phyloP scores from a whole-genome alignment of 108 stramenopile species.

The Bacterosira constricta region DNA sequence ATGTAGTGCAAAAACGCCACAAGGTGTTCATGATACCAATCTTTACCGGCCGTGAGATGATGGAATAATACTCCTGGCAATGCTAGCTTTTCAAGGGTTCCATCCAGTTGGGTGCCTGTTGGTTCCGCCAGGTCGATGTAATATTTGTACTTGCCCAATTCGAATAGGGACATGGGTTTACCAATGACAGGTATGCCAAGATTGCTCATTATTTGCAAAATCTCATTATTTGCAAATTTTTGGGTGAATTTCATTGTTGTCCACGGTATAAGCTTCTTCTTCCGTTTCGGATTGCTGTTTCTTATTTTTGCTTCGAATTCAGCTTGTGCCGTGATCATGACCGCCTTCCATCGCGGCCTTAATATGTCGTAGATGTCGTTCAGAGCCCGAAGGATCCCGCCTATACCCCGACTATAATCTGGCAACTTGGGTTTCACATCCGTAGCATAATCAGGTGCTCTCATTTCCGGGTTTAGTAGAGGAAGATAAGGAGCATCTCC shows the following conservation, averaged over 20 bases:
- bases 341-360: slow-evolving; percentile 19
- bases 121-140: slow-evolving; percentile 39
- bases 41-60: slow-evolving; percentile 20
- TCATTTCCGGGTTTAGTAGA: not conserved
- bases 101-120: slow-evolving; percentile 5
- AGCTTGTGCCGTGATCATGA: slow-evolving; percentile 16
- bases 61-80: slow-evolving; percentile 21
- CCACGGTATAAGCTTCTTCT: slow-evolving; percentile 10
- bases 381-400: not conserved
- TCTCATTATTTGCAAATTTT: slow-evolving; percentile 2
- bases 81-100: slow-evolving; percentile 10
- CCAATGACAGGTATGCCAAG: slow-evolving; percentile 12
- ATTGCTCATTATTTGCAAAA: slow-evolving; percentile 8
- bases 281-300: not conserved
- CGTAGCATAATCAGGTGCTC: slow-evolving; percentile 8
- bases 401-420: not conserved
- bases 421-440: slow-evolving; percentile 1
- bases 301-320: slow-evolving; percentile 9
- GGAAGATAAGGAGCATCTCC: not conserved
- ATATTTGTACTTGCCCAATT: slow-evolving; percentile 31
- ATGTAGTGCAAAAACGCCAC: slow-evolving; percentile 48
- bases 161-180: not conserved
- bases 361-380: slow-evolving; percentile 8
- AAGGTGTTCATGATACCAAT: slow-evolving; percentile 39
- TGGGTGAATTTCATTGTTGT: slow-evolving; percentile 15